Base-by-base conservation (phyloP, 2,329 filamentous ascomycete species). In the Arachnopeziza araneosa region DNA sequence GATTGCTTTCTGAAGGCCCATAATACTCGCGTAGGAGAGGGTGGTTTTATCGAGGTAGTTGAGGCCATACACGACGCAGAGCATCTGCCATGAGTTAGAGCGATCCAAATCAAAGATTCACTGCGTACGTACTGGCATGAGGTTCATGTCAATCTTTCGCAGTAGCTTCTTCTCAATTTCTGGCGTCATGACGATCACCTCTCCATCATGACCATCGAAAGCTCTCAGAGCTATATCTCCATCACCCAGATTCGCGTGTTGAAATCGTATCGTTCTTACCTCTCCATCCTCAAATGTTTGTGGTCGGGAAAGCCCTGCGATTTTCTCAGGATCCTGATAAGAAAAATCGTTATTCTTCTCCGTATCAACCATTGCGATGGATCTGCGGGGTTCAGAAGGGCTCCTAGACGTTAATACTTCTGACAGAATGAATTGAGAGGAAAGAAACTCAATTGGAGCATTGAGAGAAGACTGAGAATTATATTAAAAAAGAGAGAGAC, bases 61-160 rank as follows among this genome's bases (percentile, higher is more conserved):
- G 67, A 85, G 74, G 1, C 80, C 81, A 64, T 86, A 85, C 4
- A 85, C 76, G 30, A 82, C 67, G 60, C 82, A 85, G 67, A 86
- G 76, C 64, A 85, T 73, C 72, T 74, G 30, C 19, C 4, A 30
- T 49, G 52, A 1, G 50, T 52, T 9, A 24, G 50, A 24, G 22
- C 4, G 24, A 3, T 52, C 9, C 2, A n/a, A 3, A 22, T 12
- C 8, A n/a, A 3, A 23, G n/a, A 22, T 10, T 12, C 2, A 52
- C 9, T 8, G 50, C 3, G 22, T 54, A 26, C 62, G 22, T 65
- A 71, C 71, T 5, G 78, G 78, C 76, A 79, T 78, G 49, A 80
- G 59, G 61, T 78, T 73, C 61, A 69, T 69, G 67, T 80, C 78
- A 57, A 80, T 79, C 67, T 80, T 80, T 55, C 75, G 70, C 59